Evolutionary conservation across 2,329 filamentous ascomycete genomes (phyloP).

Genomic region (Chaetomiaceae sp.): DNA sequence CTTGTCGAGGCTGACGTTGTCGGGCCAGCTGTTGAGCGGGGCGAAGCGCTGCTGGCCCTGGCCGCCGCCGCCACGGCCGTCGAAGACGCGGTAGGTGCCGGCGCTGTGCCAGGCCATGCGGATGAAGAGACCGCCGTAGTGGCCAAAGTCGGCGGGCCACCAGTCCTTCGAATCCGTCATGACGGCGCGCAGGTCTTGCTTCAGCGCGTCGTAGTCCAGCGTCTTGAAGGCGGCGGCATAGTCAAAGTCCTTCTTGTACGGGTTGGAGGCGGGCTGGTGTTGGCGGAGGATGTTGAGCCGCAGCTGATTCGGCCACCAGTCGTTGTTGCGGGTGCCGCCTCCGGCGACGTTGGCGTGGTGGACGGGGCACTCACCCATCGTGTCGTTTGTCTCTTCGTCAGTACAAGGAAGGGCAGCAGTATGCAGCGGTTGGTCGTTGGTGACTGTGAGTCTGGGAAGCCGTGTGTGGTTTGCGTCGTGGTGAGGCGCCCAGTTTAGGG

Average conservation of each 20-base stretch:
- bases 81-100: conserved; percentile 69
- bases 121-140: conserved; percentile 75
- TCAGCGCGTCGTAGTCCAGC: conserved; percentile 63
- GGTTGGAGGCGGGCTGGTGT: conserved; percentile 57
- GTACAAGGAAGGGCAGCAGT: too few relatives aligned
- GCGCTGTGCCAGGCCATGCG: conserved; percentile 78
- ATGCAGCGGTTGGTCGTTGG: not conserved
- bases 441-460: not conserved
- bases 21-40: conserved; percentile 76
- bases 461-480: too few relatives aligned
- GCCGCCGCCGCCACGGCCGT: conserved; percentile 69
- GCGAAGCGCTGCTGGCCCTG: conserved; percentile 73
- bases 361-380: conserved; percentile 29
- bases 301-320: conserved; percentile 70
- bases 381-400: not conserved
- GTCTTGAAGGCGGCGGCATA: conserved; percentile 67
- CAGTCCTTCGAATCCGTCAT: conserved; percentile 76
- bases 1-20: conserved; percentile 74
- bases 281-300: conserved; percentile 68
- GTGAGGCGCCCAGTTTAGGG: too few relatives aligned
- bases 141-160: conserved; percentile 78
- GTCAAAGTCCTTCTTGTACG: conserved; percentile 62
- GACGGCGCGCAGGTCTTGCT: conserved; percentile 64
- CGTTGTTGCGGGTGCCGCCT: conserved; percentile 59
- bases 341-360: conserved; percentile 42